Evolutionary conservation across 176 grass and related monocot genomes (phyloP), one percentile per base, ranked within the genome.

Genomic region (Oryza glaberrima): DNA sequence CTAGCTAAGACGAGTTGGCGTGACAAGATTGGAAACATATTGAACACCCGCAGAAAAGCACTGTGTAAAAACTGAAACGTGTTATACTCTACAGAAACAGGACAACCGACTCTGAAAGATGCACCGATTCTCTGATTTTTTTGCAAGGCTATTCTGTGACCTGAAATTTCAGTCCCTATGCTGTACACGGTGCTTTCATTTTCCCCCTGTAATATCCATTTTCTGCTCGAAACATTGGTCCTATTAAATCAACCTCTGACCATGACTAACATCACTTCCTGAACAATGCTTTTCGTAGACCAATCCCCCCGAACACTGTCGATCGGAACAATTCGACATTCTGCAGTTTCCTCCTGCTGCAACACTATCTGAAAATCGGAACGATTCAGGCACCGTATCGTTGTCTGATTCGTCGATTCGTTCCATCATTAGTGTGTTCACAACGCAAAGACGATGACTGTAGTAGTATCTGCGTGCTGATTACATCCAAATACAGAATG

Each of bases 11-110:
- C 22, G 58, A 76, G 43, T 19, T 61, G 10, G 16, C 67, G 7
- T 44, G n/a, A 72, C 7, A 73, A 43, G 3, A 26, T 30, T 58
- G 36, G 35, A 22, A 44, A 23, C 5, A 48, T 48, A 61, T 85
- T 63, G 61, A 64, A 36, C 64, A 54, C 54, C 11, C 61, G 45
- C 25, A 41, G 16, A 19, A 19, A 56, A 66, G 49, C 10, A 73
- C 5, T 0, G 4, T 17, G 1, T n/a, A 48, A 49, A 63, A 23
- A 63, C 58, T 63, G 20, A 75, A 73, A 67, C 78, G 45, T 73
- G 58, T 30, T 83, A 41, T 79, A 49, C 43, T n/a, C 12, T 34
- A 67, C 26, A 79, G 34, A 84, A 76, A 77, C 66, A 52, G 52
- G 30, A 25, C 45, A 88, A 22, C 11, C 38, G 45, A 49, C 32